Evolutionary conservation across 2,329 filamentous ascomycete species (phyloP).

Genomic region (Septoria linicola): DNA sequence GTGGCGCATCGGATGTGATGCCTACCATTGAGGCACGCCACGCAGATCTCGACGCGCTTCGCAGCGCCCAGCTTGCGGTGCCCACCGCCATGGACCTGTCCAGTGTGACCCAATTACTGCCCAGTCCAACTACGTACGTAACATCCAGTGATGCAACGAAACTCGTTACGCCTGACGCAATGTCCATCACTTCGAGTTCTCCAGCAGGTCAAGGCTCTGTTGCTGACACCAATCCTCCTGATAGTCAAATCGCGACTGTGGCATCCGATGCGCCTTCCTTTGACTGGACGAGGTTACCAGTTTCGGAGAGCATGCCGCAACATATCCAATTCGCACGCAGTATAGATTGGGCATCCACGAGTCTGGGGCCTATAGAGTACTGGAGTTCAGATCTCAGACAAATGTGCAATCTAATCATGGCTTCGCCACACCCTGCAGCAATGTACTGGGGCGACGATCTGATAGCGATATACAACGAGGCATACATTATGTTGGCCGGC

Average conservation of each 20-base stretch:
- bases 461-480: conserved; percentile 70
- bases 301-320: conserved; percentile 61
- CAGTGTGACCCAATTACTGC: conserved; percentile 26
- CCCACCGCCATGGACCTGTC: conserved; percentile 23
- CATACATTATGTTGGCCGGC: conserved; percentile 68
- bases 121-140: conserved; percentile 31
- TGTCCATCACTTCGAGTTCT: conserved; percentile 16
- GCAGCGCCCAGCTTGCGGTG: conserved; percentile 6
- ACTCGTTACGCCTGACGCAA: conserved; percentile 19
- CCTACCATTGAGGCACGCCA: conserved; percentile 29
- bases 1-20: conserved; percentile 20
- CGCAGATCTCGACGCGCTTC: not conserved
- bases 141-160: conserved; percentile 12
- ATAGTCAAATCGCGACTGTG: conserved; percentile 32
- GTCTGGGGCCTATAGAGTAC: conserved; percentile 70
- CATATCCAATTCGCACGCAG: conserved; percentile 73
- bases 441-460: conserved; percentile 49
- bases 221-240: conserved; percentile 20
- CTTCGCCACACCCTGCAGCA: conserved; percentile 59
- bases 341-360: conserved; percentile 70
- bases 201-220: conserved; percentile 16
- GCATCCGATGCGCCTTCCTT: conserved; percentile 55
- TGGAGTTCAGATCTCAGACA: conserved; percentile 69
- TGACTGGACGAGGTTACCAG: conserved; percentile 75
- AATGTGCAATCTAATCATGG: conserved; percentile 82